A percentile compares a stretch with the other conserved stretches of the same genome.
phyloP scores from a whole-genome alignment of 2,329 filamentous ascomycete genomes.

The Aureobasidium sp. region DNA sequence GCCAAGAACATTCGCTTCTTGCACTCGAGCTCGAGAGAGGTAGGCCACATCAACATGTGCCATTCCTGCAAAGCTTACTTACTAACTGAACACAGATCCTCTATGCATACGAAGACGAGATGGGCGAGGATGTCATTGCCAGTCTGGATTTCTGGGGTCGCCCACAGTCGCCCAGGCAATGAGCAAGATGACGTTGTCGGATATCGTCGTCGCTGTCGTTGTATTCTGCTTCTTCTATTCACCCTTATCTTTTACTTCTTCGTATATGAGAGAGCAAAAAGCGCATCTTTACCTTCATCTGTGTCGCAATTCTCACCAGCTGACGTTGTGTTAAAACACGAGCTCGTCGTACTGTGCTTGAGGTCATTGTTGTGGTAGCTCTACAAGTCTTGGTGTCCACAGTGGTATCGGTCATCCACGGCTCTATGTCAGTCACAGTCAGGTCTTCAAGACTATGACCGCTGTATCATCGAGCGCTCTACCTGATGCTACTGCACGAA shows the following conservation, averaged over 20 bases:
- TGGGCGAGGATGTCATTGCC: constrained; percentile 86
- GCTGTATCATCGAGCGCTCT: not conserved
- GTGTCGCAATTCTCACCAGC: not conserved
- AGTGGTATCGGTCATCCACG: not conserved
- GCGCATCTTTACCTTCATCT: not conserved
- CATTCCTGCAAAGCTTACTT: not conserved
- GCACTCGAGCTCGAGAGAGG: constrained; percentile 94
- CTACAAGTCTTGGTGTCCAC: not conserved
- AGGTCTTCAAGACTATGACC: not conserved
- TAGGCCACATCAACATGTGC: constrained; percentile 41
- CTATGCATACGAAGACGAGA: constrained; percentile 95
- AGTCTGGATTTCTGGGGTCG: constrained; percentile 89
- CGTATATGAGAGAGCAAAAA: constrained; percentile 2
- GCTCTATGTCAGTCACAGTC: not conserved
- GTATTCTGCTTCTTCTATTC: constrained; percentile 6
- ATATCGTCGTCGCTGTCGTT: not conserved
- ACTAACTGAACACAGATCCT: constrained; percentile 59
- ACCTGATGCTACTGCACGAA: not conserved
- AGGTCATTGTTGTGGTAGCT: not conserved
- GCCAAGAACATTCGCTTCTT: constrained; percentile 97
- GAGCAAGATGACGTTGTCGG: not conserved
- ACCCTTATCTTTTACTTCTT: constrained; percentile 5
- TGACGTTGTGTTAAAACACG: not conserved
- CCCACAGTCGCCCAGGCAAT: constrained; percentile 19
- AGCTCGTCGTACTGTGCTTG: not conserved